Conservation (phyloP, 2,329 filamentous ascomycete species). For the Cercospora canescens region DNA sequence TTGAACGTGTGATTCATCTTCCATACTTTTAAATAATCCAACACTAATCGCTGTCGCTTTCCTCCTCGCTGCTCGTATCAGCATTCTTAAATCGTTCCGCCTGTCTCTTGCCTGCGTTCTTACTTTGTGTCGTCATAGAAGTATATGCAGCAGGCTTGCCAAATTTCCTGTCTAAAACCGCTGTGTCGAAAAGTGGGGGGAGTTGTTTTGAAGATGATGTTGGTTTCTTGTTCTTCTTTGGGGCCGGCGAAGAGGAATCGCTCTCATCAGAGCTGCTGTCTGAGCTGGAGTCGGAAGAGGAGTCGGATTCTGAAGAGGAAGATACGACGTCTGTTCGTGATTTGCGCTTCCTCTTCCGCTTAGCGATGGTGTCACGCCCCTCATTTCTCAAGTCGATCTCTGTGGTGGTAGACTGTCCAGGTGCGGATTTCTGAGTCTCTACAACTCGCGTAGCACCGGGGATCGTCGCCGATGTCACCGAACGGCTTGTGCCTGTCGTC, state of each 20-base stretch:
- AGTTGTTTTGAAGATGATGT: background rate
- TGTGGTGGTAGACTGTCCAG: background rate
- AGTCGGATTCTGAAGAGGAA: slow-evolving; percentile 3
- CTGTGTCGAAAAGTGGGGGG: slow-evolving; percentile 4
- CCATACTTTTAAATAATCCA: background rate
- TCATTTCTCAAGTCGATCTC: background rate
- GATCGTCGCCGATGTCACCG: slow-evolving; percentile 1
- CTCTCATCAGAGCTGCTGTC: slow-evolving; percentile 5
- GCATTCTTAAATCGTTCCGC: background rate
- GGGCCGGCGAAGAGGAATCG: background rate
- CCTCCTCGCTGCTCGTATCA: slow-evolving; percentile 6
- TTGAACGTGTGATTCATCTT: background rate
- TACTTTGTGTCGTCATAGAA: background rate
- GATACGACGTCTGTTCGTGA: slow-evolving; percentile 15
- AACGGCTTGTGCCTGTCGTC: background rate
- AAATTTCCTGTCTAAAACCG: slow-evolving; percentile 16
- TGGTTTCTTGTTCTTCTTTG: background rate
- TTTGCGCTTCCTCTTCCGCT: slow-evolving; percentile 13
- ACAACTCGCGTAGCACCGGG: slow-evolving; percentile 9
- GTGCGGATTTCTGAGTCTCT: slow-evolving; percentile 1
- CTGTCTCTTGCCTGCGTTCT: background rate
- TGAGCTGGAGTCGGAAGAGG: slow-evolving; percentile 1
- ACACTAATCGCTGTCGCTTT: slow-evolving; percentile 4
- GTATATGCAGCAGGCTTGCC: slow-evolving; percentile 7
- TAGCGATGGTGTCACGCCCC: background rate